Base-by-base conservation (phyloP, 768 basidiomycete genomes). In the Boletus eberwhitei region DNA sequence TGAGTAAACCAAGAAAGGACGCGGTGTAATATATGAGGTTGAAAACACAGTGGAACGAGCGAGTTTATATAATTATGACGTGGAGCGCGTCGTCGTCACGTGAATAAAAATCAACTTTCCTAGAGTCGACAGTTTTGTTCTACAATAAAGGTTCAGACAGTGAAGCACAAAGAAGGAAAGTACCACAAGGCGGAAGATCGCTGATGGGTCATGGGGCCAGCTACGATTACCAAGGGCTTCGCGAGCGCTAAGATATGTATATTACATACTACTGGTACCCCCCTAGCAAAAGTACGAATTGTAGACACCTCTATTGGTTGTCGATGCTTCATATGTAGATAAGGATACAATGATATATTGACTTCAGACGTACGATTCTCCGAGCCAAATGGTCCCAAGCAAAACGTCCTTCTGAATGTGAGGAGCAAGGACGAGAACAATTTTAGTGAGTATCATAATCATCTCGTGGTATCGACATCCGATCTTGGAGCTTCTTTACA, bases 1-100 rank as follows among this genome's bases (percentile, higher is more conserved):
- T 16, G 22, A 32, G 13, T 48, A 52, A 43, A 44, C 4, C 39
- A 50, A 41, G 46, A 39, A 44, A 19, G 24, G 26, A 45, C 0
- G 24, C 3, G 8, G 22, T 26, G 16, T 16, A n/a, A 31, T 16
- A 31, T 16, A 34, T 35, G 50, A 50, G 24, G 40, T 36, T n/a
- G 40, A 8, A 43, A 43, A 34, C 13, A 14, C 32, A 35, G 6
- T 29, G 6, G 12, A 26, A 16, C 31, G 17, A n/a, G 24, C 24
- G 13, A 21, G 31, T 31, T 26, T 22, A 4, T 13, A 12, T 2
- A 12, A 4, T 4, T 13, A n/a, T 19, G 5, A 7, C 4, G 8
- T 11, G n/a, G 55, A 58, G 21, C 55, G 60, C 56, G 52, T 62
- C 50, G 37, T 40, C 12, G 19, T 64, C 63, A 64, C 63, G 63